These are phyloP conservation scores for Galerina sulciceps DNA, from an alignment of 768 basidiomycete genomes.

Conservation along the genomic window DNA sequence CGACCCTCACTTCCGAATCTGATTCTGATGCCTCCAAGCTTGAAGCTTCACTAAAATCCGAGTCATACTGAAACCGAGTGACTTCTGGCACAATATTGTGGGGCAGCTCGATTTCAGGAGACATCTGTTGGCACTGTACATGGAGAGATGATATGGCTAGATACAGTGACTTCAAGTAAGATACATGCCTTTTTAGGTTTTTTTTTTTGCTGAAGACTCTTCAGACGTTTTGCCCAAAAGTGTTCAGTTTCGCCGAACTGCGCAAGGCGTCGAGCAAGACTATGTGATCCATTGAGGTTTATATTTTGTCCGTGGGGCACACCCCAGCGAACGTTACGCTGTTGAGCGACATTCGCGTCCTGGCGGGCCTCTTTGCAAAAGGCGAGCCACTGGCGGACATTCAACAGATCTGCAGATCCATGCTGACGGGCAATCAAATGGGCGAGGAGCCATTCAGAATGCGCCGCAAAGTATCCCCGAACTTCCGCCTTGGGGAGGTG, in stretches of 20 bases:
- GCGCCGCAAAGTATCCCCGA: constrained; percentile 52
- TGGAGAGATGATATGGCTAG: not conserved
- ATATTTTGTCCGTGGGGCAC: constrained; percentile 22
- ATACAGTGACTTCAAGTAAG: not conserved
- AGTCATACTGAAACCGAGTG: constrained; percentile 44
- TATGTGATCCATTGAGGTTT: not conserved
- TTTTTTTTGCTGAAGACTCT: constrained; percentile 15
- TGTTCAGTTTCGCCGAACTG: constrained; percentile 33
- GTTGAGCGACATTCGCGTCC: constrained; percentile 35
- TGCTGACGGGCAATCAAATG: constrained; percentile 39
- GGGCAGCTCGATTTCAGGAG: constrained; percentile 2
- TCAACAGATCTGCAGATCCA: constrained; percentile 33
- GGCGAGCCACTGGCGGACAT: constrained; percentile 49
- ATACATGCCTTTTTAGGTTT: constrained; percentile 9
- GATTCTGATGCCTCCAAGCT: constrained; percentile 47
- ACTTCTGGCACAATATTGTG: not conserved
- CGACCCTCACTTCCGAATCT: constrained; percentile 25
- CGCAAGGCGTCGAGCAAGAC: constrained; percentile 26
- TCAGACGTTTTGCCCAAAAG: constrained; percentile 33
- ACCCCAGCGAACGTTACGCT: constrained; percentile 33
- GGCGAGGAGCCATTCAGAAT: constrained; percentile 62
- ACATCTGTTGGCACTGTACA: not conserved
- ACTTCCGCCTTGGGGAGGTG: constrained; percentile 56
- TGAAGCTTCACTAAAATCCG: constrained; percentile 62
- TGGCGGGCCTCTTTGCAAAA: constrained; percentile 42